These are phyloP conservation scores for Boletus bicolor DNA, from an alignment of 768 basidiomycete genomes.

Conservation along the genomic window DNA sequence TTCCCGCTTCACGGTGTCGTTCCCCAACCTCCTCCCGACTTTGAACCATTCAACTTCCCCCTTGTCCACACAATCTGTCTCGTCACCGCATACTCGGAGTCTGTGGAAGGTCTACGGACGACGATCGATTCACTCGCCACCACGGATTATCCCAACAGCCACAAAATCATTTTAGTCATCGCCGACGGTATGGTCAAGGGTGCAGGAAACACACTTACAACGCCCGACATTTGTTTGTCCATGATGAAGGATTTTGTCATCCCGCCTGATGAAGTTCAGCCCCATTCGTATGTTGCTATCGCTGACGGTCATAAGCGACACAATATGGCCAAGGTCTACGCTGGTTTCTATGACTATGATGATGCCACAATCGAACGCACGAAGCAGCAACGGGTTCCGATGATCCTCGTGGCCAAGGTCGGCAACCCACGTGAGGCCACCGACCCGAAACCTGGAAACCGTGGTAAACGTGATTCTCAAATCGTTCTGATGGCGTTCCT, in stretches of 20 bases:
- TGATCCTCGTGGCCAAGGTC: slow-evolving; percentile 92
- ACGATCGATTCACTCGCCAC: slow-evolving; percentile 98
- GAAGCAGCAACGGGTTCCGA: slow-evolving; percentile 96
- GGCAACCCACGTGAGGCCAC: slow-evolving; percentile 89
- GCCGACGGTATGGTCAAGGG: slow-evolving; percentile 99
- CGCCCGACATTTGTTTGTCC: slow-evolving; percentile 87
- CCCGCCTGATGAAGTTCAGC: slow-evolving; percentile 76
- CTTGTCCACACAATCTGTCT: slow-evolving; percentile 92
- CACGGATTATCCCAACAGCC: slow-evolving; percentile 97
- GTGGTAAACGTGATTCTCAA: slow-evolving; percentile 98
- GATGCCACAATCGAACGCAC: slow-evolving; percentile 81
- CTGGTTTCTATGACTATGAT: slow-evolving; percentile 96
- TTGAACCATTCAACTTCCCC: slow-evolving; percentile 94
- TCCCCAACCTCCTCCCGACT: slow-evolving; percentile 87
- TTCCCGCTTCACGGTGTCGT: slow-evolving; percentile 91
- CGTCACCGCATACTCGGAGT: slow-evolving; percentile 98
- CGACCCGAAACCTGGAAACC: slow-evolving; percentile 94
- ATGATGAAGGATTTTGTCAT: slow-evolving; percentile 98
- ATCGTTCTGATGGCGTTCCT: slow-evolving; percentile 97
- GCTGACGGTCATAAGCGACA: slow-evolving; percentile 99
- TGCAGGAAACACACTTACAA: slow-evolving; percentile 82
- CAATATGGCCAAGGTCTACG: slow-evolving; percentile 99
- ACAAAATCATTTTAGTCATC: slow-evolving; percentile 93
- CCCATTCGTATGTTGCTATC: slow-evolving; percentile 96
- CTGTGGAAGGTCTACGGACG: slow-evolving; percentile 91